A percentile compares a stretch with the other conserved stretches of the same genome.
These are phyloP conservation scores for Lipomyces lipofer DNA, from an alignment of 805 yeast species.

Conservation along the genomic window DNA sequence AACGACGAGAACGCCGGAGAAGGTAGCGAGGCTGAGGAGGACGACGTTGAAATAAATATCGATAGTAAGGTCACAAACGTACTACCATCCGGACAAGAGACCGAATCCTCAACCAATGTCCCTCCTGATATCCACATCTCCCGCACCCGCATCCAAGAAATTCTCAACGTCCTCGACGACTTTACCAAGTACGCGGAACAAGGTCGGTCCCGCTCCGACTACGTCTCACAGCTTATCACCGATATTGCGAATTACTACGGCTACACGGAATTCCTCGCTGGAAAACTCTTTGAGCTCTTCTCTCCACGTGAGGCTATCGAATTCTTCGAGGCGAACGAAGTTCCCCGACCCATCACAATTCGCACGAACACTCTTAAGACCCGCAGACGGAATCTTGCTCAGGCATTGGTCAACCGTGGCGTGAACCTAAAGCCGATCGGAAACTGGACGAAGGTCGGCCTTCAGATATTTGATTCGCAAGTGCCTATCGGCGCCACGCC, in stretches of 20 bases:
- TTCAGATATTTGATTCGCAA: slow-evolving; percentile 95
- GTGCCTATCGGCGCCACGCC: slow-evolving; percentile 99
- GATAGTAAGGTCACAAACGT: slow-evolving; percentile 65
- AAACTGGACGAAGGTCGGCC: slow-evolving; percentile 96
- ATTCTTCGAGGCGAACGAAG: slow-evolving; percentile 97
- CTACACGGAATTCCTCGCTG: slow-evolving; percentile 87
- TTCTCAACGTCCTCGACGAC: slow-evolving; percentile 90
- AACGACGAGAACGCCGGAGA: slow-evolving; percentile 56
- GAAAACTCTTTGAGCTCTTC: slow-evolving; percentile 85
- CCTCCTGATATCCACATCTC: slow-evolving; percentile 78
- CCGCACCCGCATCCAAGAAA: slow-evolving; percentile 92
- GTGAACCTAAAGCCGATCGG: slow-evolving; percentile 97
- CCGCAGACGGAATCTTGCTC: slow-evolving; percentile 94
- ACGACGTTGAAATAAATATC: slow-evolving; percentile 56
- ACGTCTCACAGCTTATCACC: slow-evolving; percentile 69
- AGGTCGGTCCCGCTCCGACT: slow-evolving; percentile 83
- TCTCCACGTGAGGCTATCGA: slow-evolving; percentile 97
- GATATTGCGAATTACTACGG: slow-evolving; percentile 96
- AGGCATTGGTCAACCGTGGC: slow-evolving; percentile 91
- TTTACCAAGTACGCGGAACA: slow-evolving; percentile 79
- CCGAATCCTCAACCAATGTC: slow-evolving; percentile 58
- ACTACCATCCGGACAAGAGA: slow-evolving; percentile 52
- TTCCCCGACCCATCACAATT: slow-evolving; percentile 92
- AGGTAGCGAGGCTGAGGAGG: slow-evolving; percentile 57
- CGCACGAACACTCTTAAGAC: slow-evolving; percentile 96